A percentile compares a stretch with the other conserved stretches of the same genome.
Evolutionary conservation across 139 green algal species (phyloP).

Genomic region (Ulvella scutata): DNA sequence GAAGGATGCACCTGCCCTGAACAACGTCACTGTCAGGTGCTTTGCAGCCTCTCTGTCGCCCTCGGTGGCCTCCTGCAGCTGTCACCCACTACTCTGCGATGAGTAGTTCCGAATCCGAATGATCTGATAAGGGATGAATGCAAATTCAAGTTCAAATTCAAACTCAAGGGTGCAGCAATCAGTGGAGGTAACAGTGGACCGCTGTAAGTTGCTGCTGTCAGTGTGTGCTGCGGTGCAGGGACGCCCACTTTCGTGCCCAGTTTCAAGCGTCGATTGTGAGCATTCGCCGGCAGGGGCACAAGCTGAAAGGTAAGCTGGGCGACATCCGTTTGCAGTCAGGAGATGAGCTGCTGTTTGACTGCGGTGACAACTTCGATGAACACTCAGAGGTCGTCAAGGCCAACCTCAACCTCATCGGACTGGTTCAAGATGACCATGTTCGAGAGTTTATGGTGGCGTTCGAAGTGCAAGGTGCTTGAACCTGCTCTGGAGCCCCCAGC

Average conservation of each 20-base stretch:
- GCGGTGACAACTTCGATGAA: not conserved
- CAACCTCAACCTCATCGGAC: not conserved
- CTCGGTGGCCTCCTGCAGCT: not conserved
- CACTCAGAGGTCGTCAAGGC: not conserved
- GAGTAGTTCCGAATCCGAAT: too few species aligned
- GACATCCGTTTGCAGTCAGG: constrained; percentile 21
- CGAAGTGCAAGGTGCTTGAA: not conserved
- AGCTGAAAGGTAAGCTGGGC: constrained; percentile 2
- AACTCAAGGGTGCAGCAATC: too few species aligned
- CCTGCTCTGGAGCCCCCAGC: too few species aligned
- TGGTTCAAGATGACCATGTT: not conserved
- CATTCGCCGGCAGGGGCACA: constrained; percentile 18
- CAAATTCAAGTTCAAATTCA: too few species aligned
- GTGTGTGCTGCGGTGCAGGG: not conserved
- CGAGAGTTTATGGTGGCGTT: not conserved
- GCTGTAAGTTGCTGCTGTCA: too few species aligned
- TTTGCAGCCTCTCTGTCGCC: not conserved
- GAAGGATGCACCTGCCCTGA: not conserved
- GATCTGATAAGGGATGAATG: too few species aligned
- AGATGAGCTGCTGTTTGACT: constrained; percentile 13
- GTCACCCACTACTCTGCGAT: too few species aligned
- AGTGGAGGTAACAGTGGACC: too few species aligned
- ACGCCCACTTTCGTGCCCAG: constrained; percentile 17
- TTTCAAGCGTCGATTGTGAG: constrained; percentile 31
- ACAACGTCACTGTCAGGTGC: not conserved